These are phyloP conservation scores for Aureobasidium sp. DNA, from an alignment of 2,329 filamentous ascomycete species.

Conservation along the genomic window DNA sequence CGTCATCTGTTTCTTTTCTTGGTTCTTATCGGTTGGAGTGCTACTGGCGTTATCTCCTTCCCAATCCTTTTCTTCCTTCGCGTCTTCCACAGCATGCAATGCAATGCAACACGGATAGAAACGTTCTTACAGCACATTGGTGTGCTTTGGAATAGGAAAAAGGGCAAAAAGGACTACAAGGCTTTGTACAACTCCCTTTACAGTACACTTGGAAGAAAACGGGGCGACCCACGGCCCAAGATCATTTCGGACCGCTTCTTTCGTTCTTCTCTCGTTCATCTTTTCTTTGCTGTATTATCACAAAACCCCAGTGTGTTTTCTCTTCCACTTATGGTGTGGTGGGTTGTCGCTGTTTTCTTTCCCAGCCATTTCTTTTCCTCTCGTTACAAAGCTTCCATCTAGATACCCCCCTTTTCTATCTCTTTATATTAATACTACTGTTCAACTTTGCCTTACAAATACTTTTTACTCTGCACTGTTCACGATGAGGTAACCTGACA, in stretches of 20 bases:
- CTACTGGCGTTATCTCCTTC: background rate
- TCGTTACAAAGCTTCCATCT: constrained; percentile 3
- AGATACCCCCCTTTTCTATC: constrained; percentile 4
- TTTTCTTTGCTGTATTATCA: background rate
- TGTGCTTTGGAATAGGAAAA: background rate
- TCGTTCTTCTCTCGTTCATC: background rate
- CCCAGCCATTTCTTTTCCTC: background rate
- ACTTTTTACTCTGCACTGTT: background rate
- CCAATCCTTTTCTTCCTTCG: background rate
- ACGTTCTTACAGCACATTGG: background rate
- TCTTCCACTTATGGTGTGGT: background rate
- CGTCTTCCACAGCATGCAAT: background rate
- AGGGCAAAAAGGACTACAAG: background rate
- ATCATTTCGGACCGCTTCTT: too few relatives aligned
- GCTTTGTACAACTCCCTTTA: background rate
- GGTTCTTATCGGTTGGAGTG: background rate
- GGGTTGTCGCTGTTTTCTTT: background rate
- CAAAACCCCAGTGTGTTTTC: background rate
- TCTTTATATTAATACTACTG: background rate
- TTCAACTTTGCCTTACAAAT: background rate
- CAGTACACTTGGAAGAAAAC: background rate
- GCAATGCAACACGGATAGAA: background rate
- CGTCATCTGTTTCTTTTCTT: background rate
- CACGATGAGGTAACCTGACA: background rate
- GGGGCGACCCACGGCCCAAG: too few relatives aligned